A percentile compares a stretch with the other conserved stretches of the same genome.
Conservation (phyloP, 176 grass and related monocot genomes). For the Eleusine coracana region DNA sequence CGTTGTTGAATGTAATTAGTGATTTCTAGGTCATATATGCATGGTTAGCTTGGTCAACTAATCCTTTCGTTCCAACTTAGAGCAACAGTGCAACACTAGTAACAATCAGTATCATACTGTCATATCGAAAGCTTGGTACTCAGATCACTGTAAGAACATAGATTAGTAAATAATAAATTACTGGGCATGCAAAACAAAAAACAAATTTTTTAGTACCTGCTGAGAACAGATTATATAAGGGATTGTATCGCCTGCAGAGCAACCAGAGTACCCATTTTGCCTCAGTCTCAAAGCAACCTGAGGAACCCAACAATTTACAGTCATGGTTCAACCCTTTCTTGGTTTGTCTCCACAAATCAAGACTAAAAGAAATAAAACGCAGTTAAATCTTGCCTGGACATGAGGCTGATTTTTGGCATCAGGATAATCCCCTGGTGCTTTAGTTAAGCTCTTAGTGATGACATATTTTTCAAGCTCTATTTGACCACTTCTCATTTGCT, state of each 20-base stretch:
- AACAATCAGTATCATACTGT: conserved; percentile 9
- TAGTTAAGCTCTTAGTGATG: conserved; percentile 97
- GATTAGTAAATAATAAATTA: conserved; percentile 20
- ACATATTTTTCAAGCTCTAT: conserved; percentile 91
- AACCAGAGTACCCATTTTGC: conserved; percentile 90
- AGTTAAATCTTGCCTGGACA: conserved; percentile 74
- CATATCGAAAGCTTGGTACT: conserved; percentile 14
- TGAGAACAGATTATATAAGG: conserved; percentile 95
- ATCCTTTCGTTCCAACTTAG: not conserved
- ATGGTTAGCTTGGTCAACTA: not conserved
- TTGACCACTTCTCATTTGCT: conserved; percentile 89
- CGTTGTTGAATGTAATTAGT: not conserved
- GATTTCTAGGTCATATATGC: not conserved
- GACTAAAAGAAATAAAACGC: conserved; percentile 19
- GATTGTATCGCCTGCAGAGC: conserved; percentile 82
- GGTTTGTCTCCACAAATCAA: not conserved
- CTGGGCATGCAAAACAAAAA: conserved; percentile 26
- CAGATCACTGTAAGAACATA: not conserved
- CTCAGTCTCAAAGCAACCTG: conserved; percentile 92
- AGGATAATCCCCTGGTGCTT: conserved; percentile 92
- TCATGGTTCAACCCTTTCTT: not conserved
- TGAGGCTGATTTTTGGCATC: conserved; percentile 99
- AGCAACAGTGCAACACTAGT: not conserved
- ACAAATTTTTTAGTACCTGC: conserved; percentile 54
- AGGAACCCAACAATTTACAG: conserved; percentile 34